These are phyloP conservation scores for Tuctoria greenei DNA, from an alignment of 176 grass and related monocot genomes.

Conservation along the genomic window DNA sequence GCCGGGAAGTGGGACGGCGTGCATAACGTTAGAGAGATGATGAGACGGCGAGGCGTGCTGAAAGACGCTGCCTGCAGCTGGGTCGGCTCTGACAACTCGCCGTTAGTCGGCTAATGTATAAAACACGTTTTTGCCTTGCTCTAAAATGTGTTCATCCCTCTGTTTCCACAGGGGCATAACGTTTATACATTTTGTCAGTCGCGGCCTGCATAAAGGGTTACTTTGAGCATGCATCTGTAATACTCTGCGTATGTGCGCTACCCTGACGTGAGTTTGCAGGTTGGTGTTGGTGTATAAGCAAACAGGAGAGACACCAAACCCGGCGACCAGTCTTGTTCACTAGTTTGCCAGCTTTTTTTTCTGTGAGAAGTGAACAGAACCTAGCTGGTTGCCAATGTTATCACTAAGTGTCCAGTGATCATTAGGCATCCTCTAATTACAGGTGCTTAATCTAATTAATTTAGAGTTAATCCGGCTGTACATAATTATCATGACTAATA, in stretches of 20 bases:
- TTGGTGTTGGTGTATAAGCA: neutral
- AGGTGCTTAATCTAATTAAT: too few relatives aligned
- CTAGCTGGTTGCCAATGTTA: slow-evolving; percentile 53
- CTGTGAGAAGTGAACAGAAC: slow-evolving; percentile 61
- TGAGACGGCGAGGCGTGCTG: slow-evolving; percentile 59
- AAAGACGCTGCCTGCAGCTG: slow-evolving; percentile 67
- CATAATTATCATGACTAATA: too few relatives aligned
- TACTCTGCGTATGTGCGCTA: too few relatives aligned
- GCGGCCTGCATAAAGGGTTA: slow-evolving; percentile 67
- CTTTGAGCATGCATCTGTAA: neutral
- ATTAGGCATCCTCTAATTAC: too few relatives aligned
- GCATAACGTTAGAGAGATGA: slow-evolving; percentile 56
- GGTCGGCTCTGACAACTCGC: slow-evolving; percentile 42
- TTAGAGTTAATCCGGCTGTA: too few relatives aligned
- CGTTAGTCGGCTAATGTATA: neutral
- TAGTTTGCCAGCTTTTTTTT: slow-evolving; percentile 59
- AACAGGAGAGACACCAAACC: slow-evolving; percentile 17
- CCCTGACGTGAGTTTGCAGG: too few relatives aligned
- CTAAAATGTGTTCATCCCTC: neutral
- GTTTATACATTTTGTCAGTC: too few relatives aligned
- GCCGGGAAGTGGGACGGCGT: slow-evolving; percentile 73
- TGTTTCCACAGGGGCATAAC: too few relatives aligned
- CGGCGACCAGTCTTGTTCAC: slow-evolving; percentile 63
- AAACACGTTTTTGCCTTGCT: neutral
- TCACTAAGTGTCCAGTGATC: too few relatives aligned